Conservation (phyloP, 129 eudicot species). For the Calendula officinalis region DNA sequence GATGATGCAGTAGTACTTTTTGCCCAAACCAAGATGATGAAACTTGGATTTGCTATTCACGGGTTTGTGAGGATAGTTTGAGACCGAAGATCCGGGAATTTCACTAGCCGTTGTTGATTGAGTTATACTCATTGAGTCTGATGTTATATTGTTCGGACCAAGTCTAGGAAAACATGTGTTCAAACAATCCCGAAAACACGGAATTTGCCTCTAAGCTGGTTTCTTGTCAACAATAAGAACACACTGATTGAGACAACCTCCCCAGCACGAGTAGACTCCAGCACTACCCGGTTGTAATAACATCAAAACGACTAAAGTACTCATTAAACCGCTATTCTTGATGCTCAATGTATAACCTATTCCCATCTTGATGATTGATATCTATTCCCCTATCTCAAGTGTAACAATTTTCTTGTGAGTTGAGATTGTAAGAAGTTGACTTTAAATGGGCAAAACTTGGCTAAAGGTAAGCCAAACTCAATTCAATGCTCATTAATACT, state of each 20-base stretch:
- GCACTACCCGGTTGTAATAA: slow-evolving; percentile 23
- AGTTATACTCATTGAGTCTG: background rate
- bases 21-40: slow-evolving; percentile 1
- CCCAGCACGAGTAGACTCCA: slow-evolving; percentile 44
- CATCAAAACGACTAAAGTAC: slow-evolving; percentile 23
- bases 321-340: slow-evolving; percentile 8
- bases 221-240: slow-evolving; percentile 23
- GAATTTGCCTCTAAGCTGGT: slow-evolving; percentile 4
- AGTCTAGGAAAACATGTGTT: slow-evolving; percentile 31
- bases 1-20: slow-evolving; percentile 42
- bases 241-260: slow-evolving; percentile 58
- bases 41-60: background rate
- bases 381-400: background rate
- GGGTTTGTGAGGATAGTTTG: background rate
- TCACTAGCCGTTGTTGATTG: slow-evolving; percentile 21
- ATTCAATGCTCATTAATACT: slow-evolving; percentile 24
- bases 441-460: slow-evolving; percentile 8
- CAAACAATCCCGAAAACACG: slow-evolving; percentile 42
- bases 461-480: background rate
- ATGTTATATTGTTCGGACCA: background rate
- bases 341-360: background rate
- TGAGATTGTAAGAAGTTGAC: too few relatives aligned
- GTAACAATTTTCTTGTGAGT: background rate
- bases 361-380: slow-evolving; percentile 17
- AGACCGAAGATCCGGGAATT: background rate